Conservation (phyloP, 768 basidiomycete species). For the Tulasnella sp. region DNA sequence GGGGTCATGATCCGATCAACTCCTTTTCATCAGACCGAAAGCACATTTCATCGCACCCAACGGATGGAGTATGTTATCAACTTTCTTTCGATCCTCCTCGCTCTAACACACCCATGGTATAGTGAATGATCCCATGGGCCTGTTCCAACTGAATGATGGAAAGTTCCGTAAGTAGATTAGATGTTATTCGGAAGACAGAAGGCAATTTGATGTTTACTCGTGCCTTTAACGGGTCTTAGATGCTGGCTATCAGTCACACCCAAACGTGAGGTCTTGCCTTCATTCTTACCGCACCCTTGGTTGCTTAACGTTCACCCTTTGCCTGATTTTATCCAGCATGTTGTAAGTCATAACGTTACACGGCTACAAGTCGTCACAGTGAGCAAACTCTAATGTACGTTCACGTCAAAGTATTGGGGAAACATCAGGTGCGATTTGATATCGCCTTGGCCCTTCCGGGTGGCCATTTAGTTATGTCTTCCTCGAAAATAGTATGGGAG, state of each 20-base stretch:
- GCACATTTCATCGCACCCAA: constrained; percentile 20
- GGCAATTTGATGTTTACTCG: too few relatives aligned
- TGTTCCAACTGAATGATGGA: constrained; percentile 19
- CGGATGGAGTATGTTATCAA: constrained; percentile 19
- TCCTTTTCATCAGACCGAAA: too few relatives aligned
- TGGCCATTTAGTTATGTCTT: too few relatives aligned
- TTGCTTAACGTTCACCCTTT: background rate
- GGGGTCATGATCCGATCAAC: too few relatives aligned
- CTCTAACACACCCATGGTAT: background rate
- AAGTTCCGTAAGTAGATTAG: constrained; percentile 13
- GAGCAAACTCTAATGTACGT: constrained; percentile 17
- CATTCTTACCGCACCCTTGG: background rate
- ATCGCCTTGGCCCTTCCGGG: too few relatives aligned
- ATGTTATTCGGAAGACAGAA: too few relatives aligned
- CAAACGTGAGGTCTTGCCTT: constrained; percentile 1
- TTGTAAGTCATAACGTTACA: too few relatives aligned
- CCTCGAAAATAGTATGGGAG: background rate
- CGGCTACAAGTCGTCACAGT: background rate
- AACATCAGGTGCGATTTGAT: too few relatives aligned
- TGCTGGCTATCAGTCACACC: constrained; percentile 19
- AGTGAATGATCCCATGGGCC: constrained; percentile 14
- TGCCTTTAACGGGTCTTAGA: background rate
- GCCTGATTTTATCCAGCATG: background rate
- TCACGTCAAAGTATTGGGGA: too few relatives aligned
- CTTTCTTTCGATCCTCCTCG: too few relatives aligned